phyloP scores from a whole-genome alignment of 1,284 basidiomycete species.

The Ceratobasidium sp. region DNA sequence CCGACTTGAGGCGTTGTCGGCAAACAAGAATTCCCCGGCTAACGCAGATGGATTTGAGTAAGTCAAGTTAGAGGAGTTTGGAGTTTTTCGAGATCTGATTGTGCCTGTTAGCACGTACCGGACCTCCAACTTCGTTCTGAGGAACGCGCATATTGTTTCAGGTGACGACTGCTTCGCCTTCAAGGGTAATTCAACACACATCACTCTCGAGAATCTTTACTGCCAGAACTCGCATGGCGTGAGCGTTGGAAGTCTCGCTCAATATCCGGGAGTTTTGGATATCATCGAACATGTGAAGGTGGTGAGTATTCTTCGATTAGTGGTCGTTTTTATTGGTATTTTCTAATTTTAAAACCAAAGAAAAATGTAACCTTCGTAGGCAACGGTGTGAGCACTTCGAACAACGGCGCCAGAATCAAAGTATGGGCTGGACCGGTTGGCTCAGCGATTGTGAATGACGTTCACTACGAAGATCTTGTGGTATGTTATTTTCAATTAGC shows the following conservation, averaged over 20 bases:
- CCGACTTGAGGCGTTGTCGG: slow-evolving; percentile 29
- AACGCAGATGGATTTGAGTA: slow-evolving; percentile 44
- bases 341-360: neutral
- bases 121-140: slow-evolving; percentile 36
- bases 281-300: slow-evolving; percentile 36
- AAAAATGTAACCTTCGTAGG: slow-evolving; percentile 43
- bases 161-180: slow-evolving; percentile 47
- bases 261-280: slow-evolving; percentile 41
- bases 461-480: slow-evolving; percentile 29
- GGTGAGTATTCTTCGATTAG: neutral
- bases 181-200: slow-evolving; percentile 43
- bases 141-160: slow-evolving; percentile 31
- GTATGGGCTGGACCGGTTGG: slow-evolving; percentile 42
- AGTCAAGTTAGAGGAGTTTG: neutral
- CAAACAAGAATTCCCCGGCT: slow-evolving; percentile 26
- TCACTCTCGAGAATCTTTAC: slow-evolving; percentile 38
- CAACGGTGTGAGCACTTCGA: slow-evolving; percentile 27
- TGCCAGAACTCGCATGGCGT: slow-evolving; percentile 46
- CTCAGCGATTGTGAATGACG: slow-evolving; percentile 24
- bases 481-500: neutral
- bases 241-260: slow-evolving; percentile 42
- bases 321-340: too few relatives aligned
- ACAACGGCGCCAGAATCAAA: slow-evolving; percentile 45
- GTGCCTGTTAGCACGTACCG: slow-evolving; percentile 26
- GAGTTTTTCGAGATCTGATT: too few relatives aligned